Evolutionary conservation across 2,329 filamentous ascomycete species (phyloP).

Genomic region (Pseudopithomyces chartarum): DNA sequence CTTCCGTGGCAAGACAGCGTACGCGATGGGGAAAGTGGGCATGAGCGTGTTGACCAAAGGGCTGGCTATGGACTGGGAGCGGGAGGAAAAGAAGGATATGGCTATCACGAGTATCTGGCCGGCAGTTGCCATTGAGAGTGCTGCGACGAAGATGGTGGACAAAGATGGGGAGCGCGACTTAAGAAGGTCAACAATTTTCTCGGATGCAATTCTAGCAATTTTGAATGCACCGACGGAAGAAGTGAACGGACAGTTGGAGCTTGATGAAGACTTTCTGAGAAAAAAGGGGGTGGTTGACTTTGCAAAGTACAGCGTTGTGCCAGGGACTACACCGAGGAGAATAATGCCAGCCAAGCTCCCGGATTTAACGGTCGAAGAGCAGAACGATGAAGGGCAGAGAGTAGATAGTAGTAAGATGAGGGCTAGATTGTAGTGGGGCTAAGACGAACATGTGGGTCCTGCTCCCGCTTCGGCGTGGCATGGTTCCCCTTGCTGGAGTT

Average conservation of each 20-base stretch:
- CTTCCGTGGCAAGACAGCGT: constrained; percentile 83
- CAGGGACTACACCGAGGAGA: constrained; percentile 66
- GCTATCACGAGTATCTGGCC: constrained; percentile 85
- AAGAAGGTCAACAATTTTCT: constrained; percentile 74
- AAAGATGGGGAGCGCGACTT: constrained; percentile 60
- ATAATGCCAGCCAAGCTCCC: constrained; percentile 79
- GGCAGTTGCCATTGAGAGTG: constrained; percentile 76
- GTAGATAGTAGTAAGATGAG: constrained; percentile 64
- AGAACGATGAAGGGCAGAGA: constrained; percentile 77
- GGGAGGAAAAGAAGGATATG: constrained; percentile 70
- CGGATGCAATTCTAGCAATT: constrained; percentile 77
- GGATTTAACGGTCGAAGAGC: constrained; percentile 73
- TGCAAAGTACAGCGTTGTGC: constrained; percentile 70
- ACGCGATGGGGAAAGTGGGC: constrained; percentile 76
- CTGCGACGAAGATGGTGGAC: constrained; percentile 65
- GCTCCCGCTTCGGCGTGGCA: neutral
- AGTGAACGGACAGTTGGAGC: constrained; percentile 73
- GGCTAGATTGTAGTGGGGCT: constrained; percentile 8
- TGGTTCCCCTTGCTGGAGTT: neutral
- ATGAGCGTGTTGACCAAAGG: constrained; percentile 85
- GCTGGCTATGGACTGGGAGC: constrained; percentile 77
- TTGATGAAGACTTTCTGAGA: constrained; percentile 82
- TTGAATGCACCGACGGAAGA: constrained; percentile 61
- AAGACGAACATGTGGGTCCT: neutral
- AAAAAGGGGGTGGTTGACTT: constrained; percentile 72